Evolutionary conservation across 2,329 filamentous ascomycete genomes (phyloP).

Genomic region (Epichloe amarillans): DNA sequence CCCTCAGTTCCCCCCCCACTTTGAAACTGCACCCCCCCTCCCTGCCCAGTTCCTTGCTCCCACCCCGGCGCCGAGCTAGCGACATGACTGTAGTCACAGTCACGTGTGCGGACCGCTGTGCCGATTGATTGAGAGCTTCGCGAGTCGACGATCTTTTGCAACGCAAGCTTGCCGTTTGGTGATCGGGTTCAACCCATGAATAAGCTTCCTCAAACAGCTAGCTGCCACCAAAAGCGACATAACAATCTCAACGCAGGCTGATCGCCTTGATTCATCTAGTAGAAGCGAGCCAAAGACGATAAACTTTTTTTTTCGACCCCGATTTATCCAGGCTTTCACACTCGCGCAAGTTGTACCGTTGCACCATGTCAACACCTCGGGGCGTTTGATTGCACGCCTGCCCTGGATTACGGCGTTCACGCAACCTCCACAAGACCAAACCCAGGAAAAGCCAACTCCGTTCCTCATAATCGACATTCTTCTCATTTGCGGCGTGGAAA

Average conservation of each 20-base stretch:
- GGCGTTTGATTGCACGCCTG: background rate
- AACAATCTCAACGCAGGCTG: no score
- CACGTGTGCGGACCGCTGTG: background rate
- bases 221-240: no score
- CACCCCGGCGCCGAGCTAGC: no score
- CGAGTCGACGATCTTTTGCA: background rate
- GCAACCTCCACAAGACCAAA: no score
- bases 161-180: background rate
- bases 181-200: background rate
- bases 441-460: no score
- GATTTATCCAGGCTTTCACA: no score
- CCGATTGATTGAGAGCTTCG: background rate
- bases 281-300: background rate
- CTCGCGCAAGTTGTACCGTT: background rate
- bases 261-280: background rate
- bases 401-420: no score
- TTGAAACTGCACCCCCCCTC: background rate
- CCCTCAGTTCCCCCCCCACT: conserved; percentile 1
- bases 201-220: background rate
- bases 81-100: background rate
- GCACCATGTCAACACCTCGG: background rate
- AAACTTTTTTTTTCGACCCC: no score
- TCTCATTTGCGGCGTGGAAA: no score
- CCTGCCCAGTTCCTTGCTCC: no score
- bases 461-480: no score